Base-by-base conservation (phyloP, 768 basidiomycete genomes). In the Tricholoma matsutake region DNA sequence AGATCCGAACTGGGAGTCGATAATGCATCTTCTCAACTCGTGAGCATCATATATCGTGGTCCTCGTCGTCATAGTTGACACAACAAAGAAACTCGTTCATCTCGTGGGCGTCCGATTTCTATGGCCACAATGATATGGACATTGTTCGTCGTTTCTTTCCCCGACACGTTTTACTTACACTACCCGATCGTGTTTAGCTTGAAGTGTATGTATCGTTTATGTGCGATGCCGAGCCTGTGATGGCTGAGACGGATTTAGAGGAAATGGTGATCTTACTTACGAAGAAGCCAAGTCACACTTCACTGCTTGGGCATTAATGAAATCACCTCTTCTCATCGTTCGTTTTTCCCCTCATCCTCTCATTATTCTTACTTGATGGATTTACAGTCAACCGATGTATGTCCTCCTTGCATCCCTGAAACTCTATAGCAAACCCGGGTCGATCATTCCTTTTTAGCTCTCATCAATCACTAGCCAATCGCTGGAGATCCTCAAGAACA, bases 261-360 rank as follows among this genome's bases (percentile, higher is more conserved):
- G 87, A n/a, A 89, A 89, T 65, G 86, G 86, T 10, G 78, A 79
- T 31, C 68, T 89, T 20, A 80, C 83, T 0, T 81, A 75, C 67
- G 86, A 88, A 3, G 87, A 89, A 71, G 70, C 80, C 8, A 88
- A 88, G 71, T 82, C 86, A 1, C 87, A 89, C 66, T 89, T 88
- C 69, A 87, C 86, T 0, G 86, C 86, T 3, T 89, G 87, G 87
- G 86, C 86, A 14, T 71, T 89, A 45, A 82, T 86, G 83, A 88
- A 87, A 66, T 76, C 73, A 0, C 87, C 87, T 2, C 78, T 89
- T 28, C 68, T 89, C 60, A 57, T 57, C 8, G 76, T 78, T 29
- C 35, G 71, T 68, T 4, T 8, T 39, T 22, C 10, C 47, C 43
- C 32, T 14, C 61, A 58, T 29, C 8, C 11, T 58, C 32, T 37